Evolutionary conservation across 2,329 filamentous ascomycete species (phyloP).

Genomic region (Rhinocladiella similis): DNA sequence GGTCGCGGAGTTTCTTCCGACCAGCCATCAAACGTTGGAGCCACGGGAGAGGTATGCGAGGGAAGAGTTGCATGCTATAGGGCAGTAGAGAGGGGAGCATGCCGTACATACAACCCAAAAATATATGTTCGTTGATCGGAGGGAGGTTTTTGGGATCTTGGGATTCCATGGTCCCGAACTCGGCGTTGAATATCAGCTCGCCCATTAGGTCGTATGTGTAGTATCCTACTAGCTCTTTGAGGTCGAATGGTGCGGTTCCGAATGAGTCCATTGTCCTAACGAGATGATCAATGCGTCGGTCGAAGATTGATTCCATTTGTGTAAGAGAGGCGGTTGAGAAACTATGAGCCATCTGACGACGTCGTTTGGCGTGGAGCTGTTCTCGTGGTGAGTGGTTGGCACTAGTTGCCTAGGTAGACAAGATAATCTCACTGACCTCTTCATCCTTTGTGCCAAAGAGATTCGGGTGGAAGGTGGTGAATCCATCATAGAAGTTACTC

Average conservation of each 20-base stretch:
- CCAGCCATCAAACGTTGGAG: constrained; percentile 11
- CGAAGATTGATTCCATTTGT: constrained; percentile 19
- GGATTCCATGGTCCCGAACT: constrained; percentile 31
- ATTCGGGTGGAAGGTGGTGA: constrained; percentile 18
- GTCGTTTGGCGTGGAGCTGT: constrained; percentile 13
- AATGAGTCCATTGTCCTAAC: constrained; percentile 11
- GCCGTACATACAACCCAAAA: constrained; percentile 12
- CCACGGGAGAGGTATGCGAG: constrained; percentile 13
- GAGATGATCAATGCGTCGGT: constrained; percentile 13
- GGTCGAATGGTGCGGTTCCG: constrained; percentile 6
- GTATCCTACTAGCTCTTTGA: constrained; percentile 14
- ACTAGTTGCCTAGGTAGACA: too few relatives aligned
- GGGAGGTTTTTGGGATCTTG: constrained; percentile 12
- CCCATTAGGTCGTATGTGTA: constrained; percentile 37
- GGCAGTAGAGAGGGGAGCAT: constrained; percentile 15
- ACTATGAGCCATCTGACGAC: constrained; percentile 20
- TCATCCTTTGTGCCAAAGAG: constrained; percentile 17
- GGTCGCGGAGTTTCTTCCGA: constrained; percentile 9
- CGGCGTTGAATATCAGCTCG: constrained; percentile 35
- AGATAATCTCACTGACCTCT: neutral
- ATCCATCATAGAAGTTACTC: constrained; percentile 15
- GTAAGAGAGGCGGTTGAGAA: constrained; percentile 15
- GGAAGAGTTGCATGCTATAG: constrained; percentile 7
- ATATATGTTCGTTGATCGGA: constrained; percentile 19
- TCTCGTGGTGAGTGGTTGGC: neutral